Base-by-base conservation (phyloP, 2,329 filamentous ascomycete species). In the Apiospora saccharicola region DNA sequence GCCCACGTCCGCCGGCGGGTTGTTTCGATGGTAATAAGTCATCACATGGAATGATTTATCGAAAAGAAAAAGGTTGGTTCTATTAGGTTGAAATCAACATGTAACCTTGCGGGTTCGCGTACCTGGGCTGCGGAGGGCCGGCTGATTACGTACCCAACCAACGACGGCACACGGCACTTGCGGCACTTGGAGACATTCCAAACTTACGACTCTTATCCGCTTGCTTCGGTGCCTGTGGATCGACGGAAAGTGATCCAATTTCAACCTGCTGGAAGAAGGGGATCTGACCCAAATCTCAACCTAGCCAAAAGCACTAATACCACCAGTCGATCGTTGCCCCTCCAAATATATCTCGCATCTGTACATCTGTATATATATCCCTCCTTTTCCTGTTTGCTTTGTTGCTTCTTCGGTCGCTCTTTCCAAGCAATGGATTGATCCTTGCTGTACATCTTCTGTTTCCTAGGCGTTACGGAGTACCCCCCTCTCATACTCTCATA, bases 111-210 rank as follows among this genome's bases (percentile, higher is more conserved):
- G 19, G 53, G 30, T 37, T 37, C 26, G 10, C 34, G 53, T 37
- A 37, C 53, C 53, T 37, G 53, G 37, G 37, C 37, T 41, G 37
- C 37, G 37, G 37, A 41, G 37, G 26, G 53, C 53, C 53, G 53
- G 30, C 5, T 61, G 53, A 61, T 61, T 61, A 34, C 53, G 53
- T 34, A 61, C 57, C 57, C 57, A 41, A n/a, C 57, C 16, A 22
- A 41, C 19, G 57, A 19, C 57, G 57, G 57, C 34, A 64, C 57
- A 22, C 57, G 57, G 57, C 57, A 64, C 57, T 41, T 64, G 8
- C 57, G 57, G 57, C 57, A 64, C 57, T 41, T 64, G 8, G 22
- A 64, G 30, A n/a, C 57, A n/a, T 64, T 64, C 57, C 57, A 61
- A 64, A 37, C 57, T 64, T 64, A 64, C 57, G 57, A 41, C 22